Percentiles rank a stretch among this genome's conserved stretches.
Evolutionary conservation across 257 asterid species (phyloP).

Genomic region (Solanum rostratum): DNA sequence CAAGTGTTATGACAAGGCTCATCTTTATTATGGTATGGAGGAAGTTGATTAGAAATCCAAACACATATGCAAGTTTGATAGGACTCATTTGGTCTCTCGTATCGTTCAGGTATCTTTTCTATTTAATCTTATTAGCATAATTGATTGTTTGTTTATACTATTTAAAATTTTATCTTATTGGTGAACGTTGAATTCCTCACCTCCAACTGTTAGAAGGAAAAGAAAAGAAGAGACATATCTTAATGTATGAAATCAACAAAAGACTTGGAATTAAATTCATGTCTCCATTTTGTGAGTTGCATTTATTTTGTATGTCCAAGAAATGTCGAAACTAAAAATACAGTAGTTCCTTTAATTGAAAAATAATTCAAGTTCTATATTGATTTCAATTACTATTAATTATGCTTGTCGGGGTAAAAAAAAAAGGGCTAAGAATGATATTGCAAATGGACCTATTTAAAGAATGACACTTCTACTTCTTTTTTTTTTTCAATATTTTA

Average conservation of each 20-base stretch:
- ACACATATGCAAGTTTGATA: conserved; percentile 73
- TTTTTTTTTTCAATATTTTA: no score
- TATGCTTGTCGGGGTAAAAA: no score
- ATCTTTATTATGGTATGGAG: conserved; percentile 95
- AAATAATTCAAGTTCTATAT: no score
- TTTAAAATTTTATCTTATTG: not conserved
- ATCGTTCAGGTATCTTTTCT: conserved; percentile 48
- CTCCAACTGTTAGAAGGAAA: no score
- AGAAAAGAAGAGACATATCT: not conserved
- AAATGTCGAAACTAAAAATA: not conserved
- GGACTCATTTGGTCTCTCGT: conserved; percentile 87
- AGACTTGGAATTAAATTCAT: not conserved
- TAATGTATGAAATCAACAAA: not conserved
- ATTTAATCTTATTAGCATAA: no score
- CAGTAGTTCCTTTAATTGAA: not conserved
- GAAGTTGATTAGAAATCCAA: conserved; percentile 87
- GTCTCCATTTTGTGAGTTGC: not conserved
- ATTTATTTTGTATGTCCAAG: not conserved
- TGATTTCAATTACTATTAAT: no score
- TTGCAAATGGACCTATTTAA: no score
- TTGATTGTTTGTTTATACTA: no score
- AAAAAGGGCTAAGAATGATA: no score
- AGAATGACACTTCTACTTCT: no score
- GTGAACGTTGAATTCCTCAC: not conserved
- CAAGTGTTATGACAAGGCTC: conserved; percentile 91